Evolutionary conservation across 2,329 filamentous ascomycete genomes (phyloP).

Genomic region (Aspergillus awamori): DNA sequence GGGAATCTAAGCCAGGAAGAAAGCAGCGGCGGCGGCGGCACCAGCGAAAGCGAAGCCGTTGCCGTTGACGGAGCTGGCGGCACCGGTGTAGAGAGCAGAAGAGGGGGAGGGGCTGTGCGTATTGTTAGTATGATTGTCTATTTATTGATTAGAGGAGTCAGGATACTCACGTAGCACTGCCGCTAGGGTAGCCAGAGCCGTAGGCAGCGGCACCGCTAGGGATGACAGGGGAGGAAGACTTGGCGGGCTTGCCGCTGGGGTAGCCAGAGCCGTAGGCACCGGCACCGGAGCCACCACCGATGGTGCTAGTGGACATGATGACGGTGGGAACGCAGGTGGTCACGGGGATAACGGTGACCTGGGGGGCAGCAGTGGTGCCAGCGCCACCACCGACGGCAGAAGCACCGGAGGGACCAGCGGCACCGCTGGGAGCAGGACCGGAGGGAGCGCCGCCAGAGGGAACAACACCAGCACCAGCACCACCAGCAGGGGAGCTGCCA

Average conservation of each 20-base stretch:
- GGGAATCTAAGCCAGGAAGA: conserved; percentile 38
- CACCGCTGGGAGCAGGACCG: conserved; percentile 8
- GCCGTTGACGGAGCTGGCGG: conserved; percentile 30
- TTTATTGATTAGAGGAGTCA: background rate
- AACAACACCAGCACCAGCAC: background rate
- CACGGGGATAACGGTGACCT: conserved; percentile 32
- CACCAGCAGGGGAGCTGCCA: conserved; percentile 9
- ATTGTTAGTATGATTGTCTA: conserved; percentile 6
- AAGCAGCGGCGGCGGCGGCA: conserved; percentile 34
- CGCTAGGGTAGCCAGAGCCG: conserved; percentile 19
- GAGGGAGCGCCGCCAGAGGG: conserved; percentile 13
- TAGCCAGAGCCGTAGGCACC: conserved; percentile 16
- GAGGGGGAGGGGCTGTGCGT: conserved; percentile 21
- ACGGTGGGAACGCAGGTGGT: conserved; percentile 39
- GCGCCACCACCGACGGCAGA: conserved; percentile 18
- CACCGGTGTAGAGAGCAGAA: conserved; percentile 33
- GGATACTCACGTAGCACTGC: conserved; percentile 23
- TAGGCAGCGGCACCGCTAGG: conserved; percentile 20
- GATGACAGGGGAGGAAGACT: conserved; percentile 22
- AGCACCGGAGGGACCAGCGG: conserved; percentile 17
- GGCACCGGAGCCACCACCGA: conserved; percentile 20
- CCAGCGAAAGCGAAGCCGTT: conserved; percentile 36
- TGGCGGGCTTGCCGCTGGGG: conserved; percentile 15
- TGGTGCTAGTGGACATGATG: conserved; percentile 35
- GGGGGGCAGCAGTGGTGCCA: conserved; percentile 18